Conservation (phyloP, 495 filamentous ascomycete genomes). For the Parathielavia hyrcaniae region DNA sequence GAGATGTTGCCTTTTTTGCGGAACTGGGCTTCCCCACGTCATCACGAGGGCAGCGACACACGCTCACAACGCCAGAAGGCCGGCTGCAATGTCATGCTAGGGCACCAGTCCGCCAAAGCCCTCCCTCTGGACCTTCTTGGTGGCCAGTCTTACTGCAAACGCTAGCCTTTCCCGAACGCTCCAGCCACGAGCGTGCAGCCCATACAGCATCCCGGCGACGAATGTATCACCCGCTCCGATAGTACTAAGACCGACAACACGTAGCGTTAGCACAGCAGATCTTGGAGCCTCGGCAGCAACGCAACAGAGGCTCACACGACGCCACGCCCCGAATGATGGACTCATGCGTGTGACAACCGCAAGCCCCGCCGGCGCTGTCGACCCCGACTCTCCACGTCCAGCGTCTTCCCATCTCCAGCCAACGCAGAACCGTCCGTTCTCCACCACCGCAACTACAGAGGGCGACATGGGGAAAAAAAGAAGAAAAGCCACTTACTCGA, state of each 20-base stretch:
- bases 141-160: conserved; percentile 63
- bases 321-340: background rate
- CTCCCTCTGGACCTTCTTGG: conserved; percentile 59
- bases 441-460: background rate
- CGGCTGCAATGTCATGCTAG: conserved; percentile 12
- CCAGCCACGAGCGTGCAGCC: conserved; percentile 50
- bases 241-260: conserved; percentile 39
- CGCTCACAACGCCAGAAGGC: background rate
- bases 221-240: conserved; percentile 73
- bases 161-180: conserved; percentile 43
- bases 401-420: conserved; percentile 3
- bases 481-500: conserved; percentile 53
- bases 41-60: conserved; percentile 15
- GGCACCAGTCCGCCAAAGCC: conserved; percentile 53
- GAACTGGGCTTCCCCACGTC: conserved; percentile 10
- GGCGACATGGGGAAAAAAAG: conserved; percentile 5
- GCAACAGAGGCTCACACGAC: background rate
- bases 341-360: conserved; percentile 9
- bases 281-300: conserved; percentile 4
- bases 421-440: background rate
- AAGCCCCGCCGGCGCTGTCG: conserved; percentile 1
- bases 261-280: conserved; percentile 21
- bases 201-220: conserved; percentile 64
- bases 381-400: background rate
- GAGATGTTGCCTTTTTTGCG: background rate